Evolutionary conservation across 73 alveolate species (phyloP).

Genomic region (Durusdinium trenchii): DNA sequence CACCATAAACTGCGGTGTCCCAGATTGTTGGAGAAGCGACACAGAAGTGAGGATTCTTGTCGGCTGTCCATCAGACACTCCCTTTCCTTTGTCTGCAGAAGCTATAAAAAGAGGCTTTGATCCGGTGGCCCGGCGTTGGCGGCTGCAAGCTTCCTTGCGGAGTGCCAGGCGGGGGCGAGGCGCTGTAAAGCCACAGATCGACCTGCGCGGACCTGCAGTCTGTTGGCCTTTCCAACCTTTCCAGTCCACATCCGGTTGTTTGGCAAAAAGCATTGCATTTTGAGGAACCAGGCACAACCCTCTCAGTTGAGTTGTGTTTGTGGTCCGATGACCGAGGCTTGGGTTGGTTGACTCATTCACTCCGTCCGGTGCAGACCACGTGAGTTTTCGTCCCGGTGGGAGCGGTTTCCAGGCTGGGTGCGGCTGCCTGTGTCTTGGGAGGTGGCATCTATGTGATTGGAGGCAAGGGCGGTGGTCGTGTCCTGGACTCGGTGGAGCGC

Average conservation of each 20-base stretch:
- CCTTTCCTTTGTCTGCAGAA: no score
- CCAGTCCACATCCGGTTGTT: no score
- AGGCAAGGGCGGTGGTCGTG: conserved; percentile 61
- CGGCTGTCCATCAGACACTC: no score
- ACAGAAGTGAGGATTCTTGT: neutral
- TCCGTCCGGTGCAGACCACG: neutral
- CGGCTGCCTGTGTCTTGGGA: conserved; percentile 10
- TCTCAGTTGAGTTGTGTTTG: no score
- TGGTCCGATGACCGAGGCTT: no score
- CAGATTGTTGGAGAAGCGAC: neutral
- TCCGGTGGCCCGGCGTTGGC: conserved; percentile 38
- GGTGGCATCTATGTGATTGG: conserved; percentile 41
- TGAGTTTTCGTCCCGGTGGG: neutral
- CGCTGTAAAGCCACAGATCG: no score
- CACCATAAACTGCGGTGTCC: no score
- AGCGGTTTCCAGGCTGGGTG: conserved; percentile 25
- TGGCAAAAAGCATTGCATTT: no score
- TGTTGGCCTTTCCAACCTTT: no score
- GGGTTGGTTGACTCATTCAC: no score
- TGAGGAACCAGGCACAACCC: no score
- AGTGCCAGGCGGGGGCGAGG: conserved; percentile 15
- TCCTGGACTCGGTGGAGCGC: conserved; percentile 33
- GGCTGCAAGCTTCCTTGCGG: neutral
- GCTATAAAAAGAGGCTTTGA: neutral
- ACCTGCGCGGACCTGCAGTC: no score